These are phyloP conservation scores for Serendipita sp. DNA, from an alignment of 768 basidiomycete species.

Conservation along the genomic window DNA sequence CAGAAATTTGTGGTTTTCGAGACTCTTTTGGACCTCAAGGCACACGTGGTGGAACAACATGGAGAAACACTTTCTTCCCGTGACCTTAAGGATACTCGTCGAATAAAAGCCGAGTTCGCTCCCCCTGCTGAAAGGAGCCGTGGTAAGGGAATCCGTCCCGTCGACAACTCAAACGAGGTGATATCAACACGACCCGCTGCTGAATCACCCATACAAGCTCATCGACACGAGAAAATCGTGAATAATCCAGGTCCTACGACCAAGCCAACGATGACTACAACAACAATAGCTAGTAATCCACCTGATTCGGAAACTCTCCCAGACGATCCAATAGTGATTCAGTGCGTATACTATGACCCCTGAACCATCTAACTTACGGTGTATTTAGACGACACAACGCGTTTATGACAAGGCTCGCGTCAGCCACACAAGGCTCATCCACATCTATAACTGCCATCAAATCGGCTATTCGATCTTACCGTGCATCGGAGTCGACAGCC, in stretches of 20 bases:
- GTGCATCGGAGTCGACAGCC: slow-evolving; percentile 57
- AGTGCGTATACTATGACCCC: no score
- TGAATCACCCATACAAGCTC: no score
- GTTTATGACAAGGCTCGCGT: slow-evolving; percentile 47
- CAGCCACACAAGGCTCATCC: slow-evolving; percentile 38
- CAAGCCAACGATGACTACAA: slow-evolving; percentile 21
- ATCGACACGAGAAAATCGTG: no score
- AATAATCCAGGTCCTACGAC: neutral
- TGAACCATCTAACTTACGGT: no score
- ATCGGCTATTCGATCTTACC: slow-evolving; percentile 66
- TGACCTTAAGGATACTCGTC: slow-evolving; percentile 50
- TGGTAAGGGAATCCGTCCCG: slow-evolving; percentile 25
- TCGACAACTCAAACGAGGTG: slow-evolving; percentile 27
- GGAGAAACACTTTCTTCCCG: slow-evolving; percentile 54
- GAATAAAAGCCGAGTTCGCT: slow-evolving; percentile 49
- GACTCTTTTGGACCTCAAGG: slow-evolving; percentile 73
- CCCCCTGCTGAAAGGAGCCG: slow-evolving; percentile 41
- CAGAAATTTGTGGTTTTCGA: slow-evolving; percentile 93
- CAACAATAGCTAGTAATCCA: slow-evolving; percentile 34
- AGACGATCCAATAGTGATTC: no score
- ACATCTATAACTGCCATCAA: slow-evolving; percentile 47
- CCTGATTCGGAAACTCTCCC: slow-evolving; percentile 35
- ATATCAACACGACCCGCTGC: slow-evolving; percentile 30
- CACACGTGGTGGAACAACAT: slow-evolving; percentile 77
- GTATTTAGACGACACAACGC: slow-evolving; percentile 43